Conservation (phyloP, 176 grass and related monocot genomes). For the Areca catechu region DNA sequence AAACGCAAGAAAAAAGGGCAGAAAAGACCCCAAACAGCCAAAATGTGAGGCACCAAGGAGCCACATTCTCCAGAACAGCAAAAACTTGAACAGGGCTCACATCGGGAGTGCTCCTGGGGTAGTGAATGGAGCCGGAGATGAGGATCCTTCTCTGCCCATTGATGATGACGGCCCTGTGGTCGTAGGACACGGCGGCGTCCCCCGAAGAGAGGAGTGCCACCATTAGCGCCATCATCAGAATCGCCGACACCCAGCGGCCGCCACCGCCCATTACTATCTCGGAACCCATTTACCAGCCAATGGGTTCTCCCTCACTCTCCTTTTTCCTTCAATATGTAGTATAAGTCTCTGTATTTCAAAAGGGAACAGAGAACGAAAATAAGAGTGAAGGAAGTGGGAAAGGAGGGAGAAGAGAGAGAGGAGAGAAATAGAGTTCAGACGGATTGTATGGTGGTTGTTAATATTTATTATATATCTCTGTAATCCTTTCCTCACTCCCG, state of each 20-base stretch:
- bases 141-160: constrained; percentile 77
- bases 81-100: constrained; percentile 13
- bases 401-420: too few species aligned
- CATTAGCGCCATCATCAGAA: constrained; percentile 13
- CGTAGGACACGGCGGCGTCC: constrained; percentile 68
- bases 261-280: background rate
- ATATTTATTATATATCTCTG: too few species aligned
- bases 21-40: too few species aligned
- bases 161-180: constrained; percentile 71
- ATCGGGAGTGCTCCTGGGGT: constrained; percentile 79
- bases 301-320: background rate
- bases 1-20: background rate
- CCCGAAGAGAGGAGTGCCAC: constrained; percentile 1
- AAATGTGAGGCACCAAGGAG: too few species aligned
- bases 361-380: too few species aligned
- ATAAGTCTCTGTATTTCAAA: too few species aligned
- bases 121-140: constrained; percentile 96
- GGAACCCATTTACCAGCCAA: constrained; percentile 21
- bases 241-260: constrained; percentile 11
- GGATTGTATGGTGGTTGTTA: too few species aligned
- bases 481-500: too few species aligned
- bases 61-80: background rate
- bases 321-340: background rate
- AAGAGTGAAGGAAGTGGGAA: too few species aligned
- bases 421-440: too few species aligned